Evolutionary conservation across 768 basidiomycete species (phyloP), one percentile per base, ranked within the genome.

Genomic region (Lepiota brunneoincarnata): DNA sequence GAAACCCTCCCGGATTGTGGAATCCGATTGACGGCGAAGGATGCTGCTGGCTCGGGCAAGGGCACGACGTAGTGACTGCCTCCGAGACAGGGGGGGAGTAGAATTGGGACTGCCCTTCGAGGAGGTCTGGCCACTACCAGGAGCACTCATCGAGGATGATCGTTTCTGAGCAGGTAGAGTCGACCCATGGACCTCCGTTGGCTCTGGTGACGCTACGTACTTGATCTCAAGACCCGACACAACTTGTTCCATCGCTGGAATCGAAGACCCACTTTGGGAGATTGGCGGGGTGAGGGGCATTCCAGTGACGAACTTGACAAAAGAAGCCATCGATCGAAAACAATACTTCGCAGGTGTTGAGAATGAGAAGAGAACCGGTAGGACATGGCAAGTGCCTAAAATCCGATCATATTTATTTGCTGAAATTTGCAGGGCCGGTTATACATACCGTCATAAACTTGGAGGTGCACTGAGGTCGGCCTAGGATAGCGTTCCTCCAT

Each of bases 401-500:
- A 17, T 38, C 15, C 3, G 20, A 36, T 51, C 54, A 63, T 57
- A 18, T 15, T 18, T n/a, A 43, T n/a, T 31, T 31, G 2, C 31
- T 10, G 7, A 67, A 10, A 64, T 55, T 43, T 52, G 61, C 46
- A 40, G 23, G 23, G 7, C 3, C 18, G 40, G 17, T 31, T n/a
- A 23, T 38, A 65, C 66, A 61, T 67, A 79, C 91, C 93, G 64
- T 98, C 94, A 64, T 93, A 97, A 1, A 97, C 84, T 67, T 98
- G 94, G 10, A 98, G 74, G 71, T 98, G 94, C 15, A 96, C 93
- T 52, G 86, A 77, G 1, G 94, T 93, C 1, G 89, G 75, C 47
- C 64, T 62, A n/a, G 68, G 65, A 59, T 71, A 69, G 10, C 75
- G 74, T 14, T 68, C 61, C 63, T 84, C 85, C 56, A 87, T 83